Evolutionary conservation across 2,329 filamentous ascomycete species (phyloP), one percentile per base, ranked within the genome.

Genomic region (Sporothrix dimorphospora): DNA sequence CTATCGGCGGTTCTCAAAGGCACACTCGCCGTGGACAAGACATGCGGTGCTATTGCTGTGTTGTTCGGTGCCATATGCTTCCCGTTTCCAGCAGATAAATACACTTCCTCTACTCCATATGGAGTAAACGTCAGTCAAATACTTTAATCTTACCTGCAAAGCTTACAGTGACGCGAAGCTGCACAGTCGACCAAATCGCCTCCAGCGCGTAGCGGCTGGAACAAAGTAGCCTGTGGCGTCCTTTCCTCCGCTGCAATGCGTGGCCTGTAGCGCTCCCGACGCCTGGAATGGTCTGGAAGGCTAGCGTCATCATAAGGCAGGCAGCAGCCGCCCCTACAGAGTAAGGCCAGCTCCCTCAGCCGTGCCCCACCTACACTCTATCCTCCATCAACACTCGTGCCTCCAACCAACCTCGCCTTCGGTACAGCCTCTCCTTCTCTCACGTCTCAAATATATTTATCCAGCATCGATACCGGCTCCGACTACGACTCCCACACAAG

Each of bases 261-360:
- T 42, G 12, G 12, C 38, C 59, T 19, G 63, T 42, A 66, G 63
- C 42, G 19, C 21, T 19, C 3, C 63, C 16, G 63, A 16, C 63
- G 63, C 63, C 27, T 49, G 24, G 42, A 49, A 66, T 16, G 40
- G 63, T 49, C 42, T 66, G 40, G 63, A 66, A 65, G 42, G 42
- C 16, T 30, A 66, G 61, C 61, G 61, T 49, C 40, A 49, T 16
- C 42, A 34, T 27, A 47, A 30, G 34, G 38, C 59, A 66, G 63
- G 42, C 63, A 49, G 24, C 63, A 47, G 14, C 24, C 63, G 42
- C 42, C 30, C 42, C 21, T 24, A 21, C 8, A 42, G 59, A 21
- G n/a, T 7, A 24, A 42, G 40, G 42, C 27, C 4, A n/a, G 61
- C 42, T 47, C 42, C 38, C 51, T 61, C 38, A 65, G 59, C 38